Evolutionary conservation across 2,329 filamentous ascomycete genomes (phyloP), one percentile per base, ranked within the genome.

Genomic region (Cyphellophora europaea): DNA sequence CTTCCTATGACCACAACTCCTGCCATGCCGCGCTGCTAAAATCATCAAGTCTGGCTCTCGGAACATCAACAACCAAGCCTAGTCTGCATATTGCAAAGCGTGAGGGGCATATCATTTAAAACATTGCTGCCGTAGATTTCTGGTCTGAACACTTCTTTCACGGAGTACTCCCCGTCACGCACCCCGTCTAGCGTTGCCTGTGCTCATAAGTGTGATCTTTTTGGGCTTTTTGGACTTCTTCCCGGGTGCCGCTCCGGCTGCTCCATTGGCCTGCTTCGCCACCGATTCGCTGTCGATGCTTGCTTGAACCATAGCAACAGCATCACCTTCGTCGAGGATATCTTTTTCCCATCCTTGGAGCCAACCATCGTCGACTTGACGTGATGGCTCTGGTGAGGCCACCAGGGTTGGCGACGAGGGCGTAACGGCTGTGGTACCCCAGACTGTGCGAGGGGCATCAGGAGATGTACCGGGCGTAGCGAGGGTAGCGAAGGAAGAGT

Each of bases 391-490:
- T 17, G 61, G 54, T 8, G 55, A 44, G 4, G 41, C 49, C 8
- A 59, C 42, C 17, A 58, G 58, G 17, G 76, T 50, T 8, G 72
- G 69, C 2, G 78, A 75, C 3, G 75, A 78, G 1, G 62, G 62
- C 2, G 65, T 53, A 3, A 93, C 63, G 0, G 72, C 76, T 3
- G 74, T 69, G 1, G 89, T 96, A n/a, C 89, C 89, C 89, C 89
- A 96, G 1, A 96, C 85, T 0, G 89, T 96, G 42, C 77, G 78
- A 27, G 74, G 67, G 1, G 77, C 74, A 5, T 76, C 79, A 0
- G 88, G 87, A 43, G 83, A 93, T 1, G 83, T 88, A 3, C 85
- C 88, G 47, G 88, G 78, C 2, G 79, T 80, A 1, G 83, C 82
- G 14, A 93, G 61, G 11, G 63, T 60, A 19, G 65, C 66, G 38